A percentile compares a stretch with the other conserved stretches of the same genome.
Conservation (phyloP, 2,329 filamentous ascomycete species). For the Tolypocladium paradoxum region DNA sequence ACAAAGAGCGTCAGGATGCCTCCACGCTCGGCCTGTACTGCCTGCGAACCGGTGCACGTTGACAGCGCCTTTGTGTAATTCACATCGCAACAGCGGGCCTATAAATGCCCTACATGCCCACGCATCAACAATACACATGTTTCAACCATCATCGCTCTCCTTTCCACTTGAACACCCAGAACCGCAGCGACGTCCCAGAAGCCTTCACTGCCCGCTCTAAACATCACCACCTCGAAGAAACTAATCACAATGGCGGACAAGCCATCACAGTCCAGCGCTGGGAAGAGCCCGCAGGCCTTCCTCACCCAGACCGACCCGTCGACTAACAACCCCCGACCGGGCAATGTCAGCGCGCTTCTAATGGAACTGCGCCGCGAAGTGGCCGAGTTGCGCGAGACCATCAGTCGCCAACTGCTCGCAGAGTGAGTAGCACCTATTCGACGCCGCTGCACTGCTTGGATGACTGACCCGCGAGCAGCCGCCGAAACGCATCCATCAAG, state of each 20-base stretch:
- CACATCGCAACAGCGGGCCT: background rate
- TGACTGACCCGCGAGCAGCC: background rate
- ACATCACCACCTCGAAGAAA: background rate
- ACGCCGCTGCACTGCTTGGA: background rate
- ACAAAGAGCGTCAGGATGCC: background rate
- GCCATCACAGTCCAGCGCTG: background rate
- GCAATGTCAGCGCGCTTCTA: background rate
- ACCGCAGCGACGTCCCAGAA: background rate
- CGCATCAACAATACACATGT: too few species aligned
- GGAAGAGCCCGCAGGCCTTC: background rate
- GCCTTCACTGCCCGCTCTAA: background rate
- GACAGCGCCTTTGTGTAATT: background rate
- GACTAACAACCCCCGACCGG: background rate
- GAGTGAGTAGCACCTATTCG: background rate
- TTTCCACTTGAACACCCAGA: background rate
- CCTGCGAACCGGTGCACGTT: background rate
- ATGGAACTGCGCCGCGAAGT: background rate
- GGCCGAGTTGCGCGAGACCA: background rate
- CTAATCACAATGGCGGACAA: background rate
- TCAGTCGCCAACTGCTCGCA: background rate
- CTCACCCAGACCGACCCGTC: background rate
- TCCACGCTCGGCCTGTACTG: background rate
- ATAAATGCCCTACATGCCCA: background rate
- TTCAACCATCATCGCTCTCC: background rate
- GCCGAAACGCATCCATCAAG: background rate